phyloP scores from a whole-genome alignment of 1,284 basidiomycete species.

The Austroboletus novae-zelandiae region DNA sequence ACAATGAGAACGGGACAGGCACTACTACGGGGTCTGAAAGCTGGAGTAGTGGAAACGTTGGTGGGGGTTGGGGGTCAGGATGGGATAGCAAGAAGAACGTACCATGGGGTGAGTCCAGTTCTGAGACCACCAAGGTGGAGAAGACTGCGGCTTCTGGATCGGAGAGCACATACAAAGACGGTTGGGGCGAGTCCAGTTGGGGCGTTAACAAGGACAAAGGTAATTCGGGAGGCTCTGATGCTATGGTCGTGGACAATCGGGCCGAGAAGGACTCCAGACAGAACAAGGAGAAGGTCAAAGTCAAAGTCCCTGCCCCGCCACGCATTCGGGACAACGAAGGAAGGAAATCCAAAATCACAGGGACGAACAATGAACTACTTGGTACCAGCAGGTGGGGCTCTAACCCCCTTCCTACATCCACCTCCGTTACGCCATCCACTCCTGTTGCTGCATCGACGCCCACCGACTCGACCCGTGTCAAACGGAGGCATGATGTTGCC shows the following conservation, averaged over 20 bases:
- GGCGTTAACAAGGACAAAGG: conserved; percentile 3
- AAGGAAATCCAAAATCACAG: conserved; percentile 19
- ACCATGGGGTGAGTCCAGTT: background rate
- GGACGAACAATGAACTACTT: conserved; percentile 25
- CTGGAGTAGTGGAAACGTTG: background rate
- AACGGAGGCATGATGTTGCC: conserved; percentile 24
- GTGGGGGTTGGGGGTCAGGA: background rate
- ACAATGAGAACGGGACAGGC: background rate
- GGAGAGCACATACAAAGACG: background rate
- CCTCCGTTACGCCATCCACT: conserved; percentile 12
- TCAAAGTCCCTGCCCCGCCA: conserved; percentile 22
- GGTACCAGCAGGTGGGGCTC: conserved; percentile 17
- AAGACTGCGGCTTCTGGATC: background rate
- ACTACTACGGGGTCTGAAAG: background rate
- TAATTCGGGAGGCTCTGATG: conserved; percentile 2
- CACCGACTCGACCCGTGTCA: conserved; percentile 17
- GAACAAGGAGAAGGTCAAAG: conserved; percentile 14
- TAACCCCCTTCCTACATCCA: conserved; percentile 4
- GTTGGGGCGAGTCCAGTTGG: background rate
- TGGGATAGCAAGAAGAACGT: background rate
- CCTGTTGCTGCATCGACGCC: conserved; percentile 14
- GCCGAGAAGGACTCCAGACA: conserved; percentile 3
- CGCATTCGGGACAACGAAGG: conserved; percentile 22
- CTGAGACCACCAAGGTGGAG: background rate
- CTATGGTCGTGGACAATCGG: conserved; percentile 9